These are phyloP conservation scores for Zopfochytrium polystomum DNA, from an alignment of 371 early-diverging fungal genomes.

Conservation along the genomic window DNA sequence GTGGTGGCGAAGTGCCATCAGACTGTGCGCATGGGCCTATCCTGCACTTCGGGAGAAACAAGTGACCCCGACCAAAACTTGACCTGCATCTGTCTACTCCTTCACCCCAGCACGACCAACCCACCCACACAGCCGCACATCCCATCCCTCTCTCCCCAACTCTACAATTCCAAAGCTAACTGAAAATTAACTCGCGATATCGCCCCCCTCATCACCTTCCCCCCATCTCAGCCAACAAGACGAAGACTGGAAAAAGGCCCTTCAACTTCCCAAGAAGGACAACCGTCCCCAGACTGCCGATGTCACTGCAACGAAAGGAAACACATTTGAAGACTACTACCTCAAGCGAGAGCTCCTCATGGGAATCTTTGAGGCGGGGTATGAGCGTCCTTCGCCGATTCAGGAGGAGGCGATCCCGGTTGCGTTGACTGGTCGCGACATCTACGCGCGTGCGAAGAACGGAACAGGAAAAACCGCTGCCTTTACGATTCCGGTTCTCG, in stretches of 20 bases:
- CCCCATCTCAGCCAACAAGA: neutral
- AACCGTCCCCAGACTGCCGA: slow-evolving; percentile 90
- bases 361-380: slow-evolving; percentile 98
- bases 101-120: no score
- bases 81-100: no score
- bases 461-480: slow-evolving; percentile 99
- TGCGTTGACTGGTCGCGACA: slow-evolving; percentile 92
- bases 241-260: slow-evolving; percentile 38
- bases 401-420: slow-evolving; percentile 99
- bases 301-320: slow-evolving; percentile 94
- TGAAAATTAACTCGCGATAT: no score
- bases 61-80: no score
- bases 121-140: no score
- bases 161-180: no score
- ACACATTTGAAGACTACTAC: slow-evolving; percentile 97
- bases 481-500: slow-evolving; percentile 92
- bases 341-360: slow-evolving; percentile 94
- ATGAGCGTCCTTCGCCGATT: slow-evolving; percentile 97
- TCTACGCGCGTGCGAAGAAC: slow-evolving; percentile 49
- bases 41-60: no score
- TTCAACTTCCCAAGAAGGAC: slow-evolving; percentile 76
- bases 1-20: no score
- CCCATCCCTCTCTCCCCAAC: no score
- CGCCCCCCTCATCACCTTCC: neutral
- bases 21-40: no score